Percentiles rank a stretch among this genome's conserved stretches.
phyloP scores from a whole-genome alignment of 2,329 filamentous ascomycete genomes.

The Fusarium equiseti region DNA sequence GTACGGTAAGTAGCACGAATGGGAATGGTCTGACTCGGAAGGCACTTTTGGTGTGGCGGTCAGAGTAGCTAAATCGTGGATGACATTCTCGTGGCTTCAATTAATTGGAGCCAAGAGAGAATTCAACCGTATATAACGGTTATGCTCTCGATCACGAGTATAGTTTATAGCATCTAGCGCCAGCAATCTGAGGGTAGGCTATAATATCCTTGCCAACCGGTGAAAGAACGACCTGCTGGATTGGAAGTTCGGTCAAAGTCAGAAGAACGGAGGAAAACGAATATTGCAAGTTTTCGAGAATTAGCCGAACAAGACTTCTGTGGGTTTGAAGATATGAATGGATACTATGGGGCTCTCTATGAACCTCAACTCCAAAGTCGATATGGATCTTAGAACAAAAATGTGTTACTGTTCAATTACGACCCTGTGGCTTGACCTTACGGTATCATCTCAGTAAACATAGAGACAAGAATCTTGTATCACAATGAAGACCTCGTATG shows the following conservation, averaged over 20 bases:
- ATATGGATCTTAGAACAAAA: not conserved
- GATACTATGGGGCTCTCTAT: not conserved
- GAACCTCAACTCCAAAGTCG: not conserved
- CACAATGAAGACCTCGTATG: not conserved
- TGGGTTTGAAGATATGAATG: not conserved
- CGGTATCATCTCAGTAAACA: not conserved
- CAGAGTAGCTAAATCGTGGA: not conserved
- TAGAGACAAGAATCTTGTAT: not conserved
- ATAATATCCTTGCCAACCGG: not conserved
- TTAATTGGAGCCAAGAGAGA: not conserved
- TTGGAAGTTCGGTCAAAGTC: not conserved
- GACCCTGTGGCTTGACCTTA: not conserved
- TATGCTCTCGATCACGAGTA: not conserved
- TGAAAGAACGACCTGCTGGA: not conserved
- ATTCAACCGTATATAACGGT: not conserved
- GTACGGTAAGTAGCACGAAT: constrained; percentile 3
- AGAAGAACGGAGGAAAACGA: not conserved
- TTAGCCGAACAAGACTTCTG: not conserved
- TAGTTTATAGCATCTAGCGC: not conserved
- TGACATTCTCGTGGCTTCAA: not conserved
- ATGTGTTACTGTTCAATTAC: not conserved
- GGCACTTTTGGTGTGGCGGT: constrained; percentile 3
- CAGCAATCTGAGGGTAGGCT: not conserved
- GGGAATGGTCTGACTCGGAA: constrained; percentile 2
- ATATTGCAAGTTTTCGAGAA: not conserved